A percentile compares a stretch with the other conserved stretches of the same genome.
Conservation (phyloP, 345 rosid genomes). For the Salix udensis region DNA sequence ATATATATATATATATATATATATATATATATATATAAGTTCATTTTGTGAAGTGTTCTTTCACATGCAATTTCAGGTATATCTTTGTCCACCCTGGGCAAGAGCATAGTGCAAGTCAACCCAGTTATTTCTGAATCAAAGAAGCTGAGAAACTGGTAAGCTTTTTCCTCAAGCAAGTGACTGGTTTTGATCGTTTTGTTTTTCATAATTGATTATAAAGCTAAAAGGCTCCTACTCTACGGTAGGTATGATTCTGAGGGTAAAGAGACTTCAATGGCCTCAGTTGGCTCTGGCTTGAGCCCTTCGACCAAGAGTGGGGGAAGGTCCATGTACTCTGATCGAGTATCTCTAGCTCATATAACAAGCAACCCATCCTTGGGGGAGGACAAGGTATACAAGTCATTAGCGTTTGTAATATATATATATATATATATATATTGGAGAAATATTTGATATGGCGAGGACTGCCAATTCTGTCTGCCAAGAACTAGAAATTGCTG, state of each 20-base stretch:
- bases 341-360: conserved; percentile 57
- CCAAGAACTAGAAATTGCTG: too few species aligned
- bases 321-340: conserved; percentile 68
- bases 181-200: neutral
- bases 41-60: neutral
- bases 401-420: neutral
- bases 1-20: too few species aligned
- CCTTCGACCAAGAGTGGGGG: conserved; percentile 52
- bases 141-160: conserved; percentile 68
- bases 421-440: too few species aligned
- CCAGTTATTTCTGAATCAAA: conserved; percentile 73
- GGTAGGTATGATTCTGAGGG: conserved; percentile 87
- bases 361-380: conserved; percentile 64
- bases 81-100: conserved; percentile 65
- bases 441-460: neutral
- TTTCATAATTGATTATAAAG: neutral
- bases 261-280: conserved; percentile 66
- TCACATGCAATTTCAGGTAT: conserved; percentile 47
- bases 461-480: too few species aligned
- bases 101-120: conserved; percentile 55
- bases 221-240: neutral
- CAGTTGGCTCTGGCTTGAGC: conserved; percentile 59
- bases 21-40: too few species aligned
- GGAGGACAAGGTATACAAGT: conserved; percentile 58
- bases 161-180: neutral